Percentiles rank a stretch among this genome's conserved stretches.
Conservation (phyloP, 2,329 filamentous ascomycete genomes). For the Waltergamsia citrina region DNA sequence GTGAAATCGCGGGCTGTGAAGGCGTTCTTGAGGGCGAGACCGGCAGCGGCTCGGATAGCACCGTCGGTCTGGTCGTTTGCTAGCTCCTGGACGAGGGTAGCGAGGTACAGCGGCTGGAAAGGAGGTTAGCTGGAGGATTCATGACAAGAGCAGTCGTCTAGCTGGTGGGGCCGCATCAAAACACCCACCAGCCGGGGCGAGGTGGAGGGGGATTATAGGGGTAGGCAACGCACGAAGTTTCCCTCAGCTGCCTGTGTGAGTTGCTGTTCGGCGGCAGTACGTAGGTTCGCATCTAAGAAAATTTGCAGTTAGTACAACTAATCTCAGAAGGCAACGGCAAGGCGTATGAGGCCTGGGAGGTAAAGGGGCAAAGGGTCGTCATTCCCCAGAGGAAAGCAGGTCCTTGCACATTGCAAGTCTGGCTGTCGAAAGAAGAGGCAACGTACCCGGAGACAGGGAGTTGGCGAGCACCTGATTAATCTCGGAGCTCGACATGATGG, state of each 20-base stretch:
- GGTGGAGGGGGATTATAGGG: slow-evolving; percentile 10
- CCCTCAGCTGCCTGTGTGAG: slow-evolving; percentile 84
- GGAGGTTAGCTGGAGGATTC: too few species aligned
- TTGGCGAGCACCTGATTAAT: slow-evolving; percentile 97
- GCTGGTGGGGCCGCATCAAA: neutral
- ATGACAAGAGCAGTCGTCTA: slow-evolving; percentile 12
- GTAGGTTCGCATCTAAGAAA: slow-evolving; percentile 70
- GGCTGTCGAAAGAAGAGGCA: slow-evolving; percentile 6
- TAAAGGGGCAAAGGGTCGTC: slow-evolving; percentile 3
- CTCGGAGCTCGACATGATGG: slow-evolving; percentile 68
- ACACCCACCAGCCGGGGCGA: neutral
- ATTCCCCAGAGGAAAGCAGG: too few species aligned
- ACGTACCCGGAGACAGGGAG: slow-evolving; percentile 88
- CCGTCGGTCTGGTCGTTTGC: slow-evolving; percentile 80
- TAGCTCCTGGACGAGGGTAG: slow-evolving; percentile 85
- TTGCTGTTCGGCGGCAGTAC: slow-evolving; percentile 88
- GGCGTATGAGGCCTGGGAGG: neutral
- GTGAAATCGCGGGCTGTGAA: slow-evolving; percentile 88
- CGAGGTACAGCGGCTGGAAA: slow-evolving; percentile 76
- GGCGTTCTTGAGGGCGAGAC: slow-evolving; percentile 95
- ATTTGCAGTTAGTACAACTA: slow-evolving; percentile 22
- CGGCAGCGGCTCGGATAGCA: slow-evolving; percentile 85
- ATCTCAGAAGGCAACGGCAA: neutral
- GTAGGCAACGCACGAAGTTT: slow-evolving; percentile 68
- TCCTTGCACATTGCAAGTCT: too few species aligned